Conservation (phyloP, 2,329 filamentous ascomycete species). For the Alternaria ethzedia region DNA sequence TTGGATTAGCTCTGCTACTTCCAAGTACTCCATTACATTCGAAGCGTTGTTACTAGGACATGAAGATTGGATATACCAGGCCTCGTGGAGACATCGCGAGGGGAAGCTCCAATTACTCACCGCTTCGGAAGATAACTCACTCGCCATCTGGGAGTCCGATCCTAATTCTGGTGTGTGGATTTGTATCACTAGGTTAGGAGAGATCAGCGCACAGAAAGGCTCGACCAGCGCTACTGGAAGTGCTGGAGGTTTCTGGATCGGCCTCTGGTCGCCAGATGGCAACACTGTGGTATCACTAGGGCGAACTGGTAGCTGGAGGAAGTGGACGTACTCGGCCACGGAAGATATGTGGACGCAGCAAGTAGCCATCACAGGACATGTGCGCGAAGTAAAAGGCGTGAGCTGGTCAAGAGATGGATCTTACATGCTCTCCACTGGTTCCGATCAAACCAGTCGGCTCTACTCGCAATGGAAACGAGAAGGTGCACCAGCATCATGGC, state of each 20-base stretch:
- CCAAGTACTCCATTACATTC: slow-evolving; percentile 83
- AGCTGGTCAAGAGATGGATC: slow-evolving; percentile 82
- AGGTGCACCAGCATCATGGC: slow-evolving; percentile 69
- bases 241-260: slow-evolving; percentile 95
- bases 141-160: slow-evolving; percentile 92
- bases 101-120: slow-evolving; percentile 76
- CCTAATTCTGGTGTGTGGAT: slow-evolving; percentile 87
- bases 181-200: slow-evolving; percentile 82
- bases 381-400: slow-evolving; percentile 78
- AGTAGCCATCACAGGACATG: slow-evolving; percentile 83
- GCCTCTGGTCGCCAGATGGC: slow-evolving; percentile 85
- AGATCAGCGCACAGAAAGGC: slow-evolving; percentile 93
- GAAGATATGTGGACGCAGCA: slow-evolving; percentile 76
- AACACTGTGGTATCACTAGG: slow-evolving; percentile 80
- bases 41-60: slow-evolving; percentile 93
- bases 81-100: slow-evolving; percentile 69
- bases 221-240: slow-evolving; percentile 96
- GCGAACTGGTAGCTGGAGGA: slow-evolving; percentile 89
- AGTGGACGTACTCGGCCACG: slow-evolving; percentile 72
- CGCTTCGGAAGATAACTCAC: slow-evolving; percentile 91
- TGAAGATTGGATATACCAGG: slow-evolving; percentile 97
- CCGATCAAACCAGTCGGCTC: slow-evolving; percentile 90
- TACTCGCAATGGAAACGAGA: slow-evolving; percentile 76
- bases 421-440: slow-evolving; percentile 86
- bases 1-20: slow-evolving; percentile 65